These are phyloP conservation scores for Pseudozyma thailandica DNA, from an alignment of 1,284 basidiomycete species.

Conservation along the genomic window DNA sequence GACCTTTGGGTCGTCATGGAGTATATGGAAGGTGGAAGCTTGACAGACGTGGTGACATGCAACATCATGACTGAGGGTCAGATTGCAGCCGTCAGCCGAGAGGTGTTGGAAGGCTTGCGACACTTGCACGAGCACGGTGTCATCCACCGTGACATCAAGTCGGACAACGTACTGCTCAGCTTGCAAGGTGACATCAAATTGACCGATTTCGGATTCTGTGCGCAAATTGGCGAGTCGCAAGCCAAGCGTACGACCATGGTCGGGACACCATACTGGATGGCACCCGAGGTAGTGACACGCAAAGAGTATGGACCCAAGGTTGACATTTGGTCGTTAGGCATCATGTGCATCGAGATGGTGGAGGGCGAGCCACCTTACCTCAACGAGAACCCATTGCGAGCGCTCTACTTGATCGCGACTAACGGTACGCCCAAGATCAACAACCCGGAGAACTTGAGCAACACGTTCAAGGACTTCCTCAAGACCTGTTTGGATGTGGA, in stretches of 20 bases:
- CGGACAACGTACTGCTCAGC: conserved; percentile 91
- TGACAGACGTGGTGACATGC: conserved; percentile 96
- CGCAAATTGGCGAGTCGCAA: conserved; percentile 90
- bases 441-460: conserved; percentile 88
- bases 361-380: conserved; percentile 98
- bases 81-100: conserved; percentile 90
- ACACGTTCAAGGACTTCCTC: conserved; percentile 90
- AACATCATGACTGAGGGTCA: conserved; percentile 93
- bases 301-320: conserved; percentile 99
- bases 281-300: conserved; percentile 95
- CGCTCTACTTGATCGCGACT: conserved; percentile 94
- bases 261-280: conserved; percentile 99
- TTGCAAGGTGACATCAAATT: conserved; percentile 96
- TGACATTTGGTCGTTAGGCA: conserved; percentile 97
- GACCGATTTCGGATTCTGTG: conserved; percentile 99
- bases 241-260: conserved; percentile 99
- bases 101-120: conserved; percentile 88
- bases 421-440: conserved; percentile 98
- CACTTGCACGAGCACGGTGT: conserved; percentile 94
- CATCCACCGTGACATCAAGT: conserved; percentile 98
- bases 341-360: conserved; percentile 99
- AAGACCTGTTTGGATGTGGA: conserved; percentile 92
- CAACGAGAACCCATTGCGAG: conserved; percentile 95
- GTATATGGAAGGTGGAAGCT: conserved; percentile 92
- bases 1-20: conserved; percentile 99